These are phyloP conservation scores for Aspergillus ellipticus DNA, from an alignment of 495 filamentous ascomycete species.

Conservation along the genomic window DNA sequence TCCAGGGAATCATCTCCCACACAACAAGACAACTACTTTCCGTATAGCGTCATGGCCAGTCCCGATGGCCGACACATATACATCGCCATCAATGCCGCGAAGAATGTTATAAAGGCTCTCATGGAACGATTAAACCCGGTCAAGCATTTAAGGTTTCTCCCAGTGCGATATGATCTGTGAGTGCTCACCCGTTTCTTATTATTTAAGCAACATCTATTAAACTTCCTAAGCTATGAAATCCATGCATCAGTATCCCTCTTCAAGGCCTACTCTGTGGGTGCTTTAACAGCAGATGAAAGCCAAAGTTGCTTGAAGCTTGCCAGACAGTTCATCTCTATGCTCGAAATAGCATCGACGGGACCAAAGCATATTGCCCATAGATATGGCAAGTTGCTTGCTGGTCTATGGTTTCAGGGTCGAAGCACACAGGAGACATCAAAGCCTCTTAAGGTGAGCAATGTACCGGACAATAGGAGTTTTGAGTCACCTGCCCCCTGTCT, in stretches of 20 bases:
- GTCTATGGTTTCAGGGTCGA: slow-evolving; percentile 4
- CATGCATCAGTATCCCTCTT: slow-evolving; percentile 1
- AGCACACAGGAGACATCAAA: no score
- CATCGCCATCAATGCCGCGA: slow-evolving; percentile 1
- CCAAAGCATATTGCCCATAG: not conserved
- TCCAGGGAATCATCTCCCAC: not conserved
- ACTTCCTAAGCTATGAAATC: not conserved
- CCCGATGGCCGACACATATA: slow-evolving; percentile 4
- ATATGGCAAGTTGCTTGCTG: not conserved
- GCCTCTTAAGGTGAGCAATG: no score
- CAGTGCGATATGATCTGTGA: slow-evolving; percentile 1
- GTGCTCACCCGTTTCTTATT: no score
- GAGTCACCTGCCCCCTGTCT: no score
- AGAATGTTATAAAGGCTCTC: not conserved
- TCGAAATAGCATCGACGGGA: not conserved
- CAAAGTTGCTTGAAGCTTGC: not conserved
- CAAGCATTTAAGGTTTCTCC: not conserved
- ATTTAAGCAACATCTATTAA: not conserved
- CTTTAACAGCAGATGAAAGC: not conserved
- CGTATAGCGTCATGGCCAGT: slow-evolving; percentile 1
- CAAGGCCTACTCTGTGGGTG: not conserved
- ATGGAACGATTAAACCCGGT: not conserved
- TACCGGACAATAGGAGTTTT: no score
- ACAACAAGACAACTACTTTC: not conserved
- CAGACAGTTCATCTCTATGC: not conserved